A percentile compares a stretch with the other conserved stretches of the same genome.
These are phyloP conservation scores for Phylloporus sp. DNA, from an alignment of 768 basidiomycete genomes.

Conservation along the genomic window DNA sequence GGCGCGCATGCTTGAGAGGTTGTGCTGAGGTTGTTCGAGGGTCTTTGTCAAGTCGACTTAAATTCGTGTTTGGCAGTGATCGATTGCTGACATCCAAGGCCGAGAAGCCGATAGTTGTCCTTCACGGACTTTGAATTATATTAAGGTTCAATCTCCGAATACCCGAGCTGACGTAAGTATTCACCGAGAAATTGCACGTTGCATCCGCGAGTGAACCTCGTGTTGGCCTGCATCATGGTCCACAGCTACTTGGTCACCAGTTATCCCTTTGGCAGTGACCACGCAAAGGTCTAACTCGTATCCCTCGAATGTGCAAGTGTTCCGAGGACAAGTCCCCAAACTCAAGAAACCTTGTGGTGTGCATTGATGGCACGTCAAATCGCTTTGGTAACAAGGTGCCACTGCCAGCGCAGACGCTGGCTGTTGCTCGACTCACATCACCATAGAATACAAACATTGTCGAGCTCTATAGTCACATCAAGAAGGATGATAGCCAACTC, in stretches of 20 bases:
- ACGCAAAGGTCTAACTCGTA: background rate
- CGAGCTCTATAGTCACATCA: conserved; percentile 36
- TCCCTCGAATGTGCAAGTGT: conserved; percentile 6
- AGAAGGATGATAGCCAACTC: conserved; percentile 33
- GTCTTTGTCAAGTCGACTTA: no score
- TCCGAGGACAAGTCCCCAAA: background rate
- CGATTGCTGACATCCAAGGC: no score
- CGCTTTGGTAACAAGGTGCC: conserved; percentile 34
- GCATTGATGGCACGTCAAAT: conserved; percentile 41
- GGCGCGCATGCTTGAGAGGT: conserved; percentile 51
- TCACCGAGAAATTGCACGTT: no score
- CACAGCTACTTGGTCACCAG: background rate
- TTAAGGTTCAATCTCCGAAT: no score
- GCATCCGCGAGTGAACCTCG: conserved; percentile 5
- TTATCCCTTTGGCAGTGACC: background rate
- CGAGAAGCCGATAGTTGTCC: no score
- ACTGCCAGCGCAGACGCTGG: background rate
- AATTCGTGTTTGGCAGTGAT: no score
- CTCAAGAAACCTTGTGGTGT: conserved; percentile 27
- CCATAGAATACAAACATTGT: conserved; percentile 41
- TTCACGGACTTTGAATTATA: no score
- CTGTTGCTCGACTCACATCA: background rate
- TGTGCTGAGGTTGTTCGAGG: no score
- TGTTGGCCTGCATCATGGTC: conserved; percentile 1
- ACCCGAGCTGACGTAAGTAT: no score